phyloP scores from a whole-genome alignment of 345 rosid genomes.

The Gossypium arboreum region DNA sequence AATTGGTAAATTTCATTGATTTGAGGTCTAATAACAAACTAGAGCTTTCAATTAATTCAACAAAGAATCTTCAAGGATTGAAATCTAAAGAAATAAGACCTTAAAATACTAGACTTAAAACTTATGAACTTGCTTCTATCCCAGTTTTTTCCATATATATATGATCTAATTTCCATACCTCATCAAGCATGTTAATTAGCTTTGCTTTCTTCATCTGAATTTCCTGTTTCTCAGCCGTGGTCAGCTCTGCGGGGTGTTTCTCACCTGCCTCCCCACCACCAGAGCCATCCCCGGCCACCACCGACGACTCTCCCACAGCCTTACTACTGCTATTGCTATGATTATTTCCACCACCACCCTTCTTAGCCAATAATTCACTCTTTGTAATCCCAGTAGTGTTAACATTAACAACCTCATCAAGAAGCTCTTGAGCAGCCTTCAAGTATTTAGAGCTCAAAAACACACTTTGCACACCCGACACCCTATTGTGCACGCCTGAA shows the following conservation, averaged over 20 bases:
- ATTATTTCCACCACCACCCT: constrained; percentile 27
- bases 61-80: too few species aligned
- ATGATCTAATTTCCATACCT: constrained; percentile 41
- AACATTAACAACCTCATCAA: constrained; percentile 89
- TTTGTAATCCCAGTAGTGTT: constrained; percentile 33
- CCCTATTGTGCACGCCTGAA: constrained; percentile 72
- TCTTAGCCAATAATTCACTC: constrained; percentile 38
- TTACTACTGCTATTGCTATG: constrained; percentile 28
- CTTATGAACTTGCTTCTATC: too few species aligned
- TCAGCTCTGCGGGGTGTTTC: constrained; percentile 54
- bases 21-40: neutral
- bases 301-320: constrained; percentile 51
- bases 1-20: neutral
- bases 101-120: too few species aligned
- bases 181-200: constrained; percentile 84
- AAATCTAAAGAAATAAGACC: too few species aligned
- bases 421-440: constrained; percentile 90
- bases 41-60: neutral
- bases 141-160: neutral
- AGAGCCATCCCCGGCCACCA: constrained; percentile 41
- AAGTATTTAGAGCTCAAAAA: constrained; percentile 82
- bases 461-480: constrained; percentile 57
- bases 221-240: constrained; percentile 88
- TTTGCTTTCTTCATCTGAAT: constrained; percentile 98
- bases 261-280: constrained; percentile 43